Percentiles rank a stretch among this genome's conserved stretches.
These are phyloP conservation scores for Barnettozyma vustinii DNA, from an alignment of 805 yeast genomes.

Conservation along the genomic window DNA sequence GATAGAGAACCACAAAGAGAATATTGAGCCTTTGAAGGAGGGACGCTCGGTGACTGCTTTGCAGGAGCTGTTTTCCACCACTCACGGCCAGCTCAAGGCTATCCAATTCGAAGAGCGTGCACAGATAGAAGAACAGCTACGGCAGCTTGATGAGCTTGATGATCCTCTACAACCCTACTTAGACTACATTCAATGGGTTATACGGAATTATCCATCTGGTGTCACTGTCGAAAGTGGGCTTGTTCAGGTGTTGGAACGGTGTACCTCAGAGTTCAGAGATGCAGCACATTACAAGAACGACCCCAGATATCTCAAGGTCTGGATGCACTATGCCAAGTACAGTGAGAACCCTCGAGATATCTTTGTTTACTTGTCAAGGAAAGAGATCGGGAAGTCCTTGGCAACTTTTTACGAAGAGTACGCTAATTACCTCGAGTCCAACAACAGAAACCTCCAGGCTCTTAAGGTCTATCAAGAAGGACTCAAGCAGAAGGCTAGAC, in stretches of 20 bases:
- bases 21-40: slow-evolving; percentile 56
- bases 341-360: slow-evolving; percentile 67
- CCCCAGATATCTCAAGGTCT: slow-evolving; percentile 69
- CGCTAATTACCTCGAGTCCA: slow-evolving; percentile 54
- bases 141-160: slow-evolving; percentile 55
- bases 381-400: slow-evolving; percentile 61
- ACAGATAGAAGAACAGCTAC: slow-evolving; percentile 45
- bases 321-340: slow-evolving; percentile 73
- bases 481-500: slow-evolving; percentile 57
- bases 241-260: slow-evolving; percentile 58
- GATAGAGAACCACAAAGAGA: slow-evolving; percentile 68
- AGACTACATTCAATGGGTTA: slow-evolving; percentile 74
- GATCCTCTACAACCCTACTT: slow-evolving; percentile 78
- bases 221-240: slow-evolving; percentile 59
- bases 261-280: slow-evolving; percentile 65
- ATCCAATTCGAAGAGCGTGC: slow-evolving; percentile 33
- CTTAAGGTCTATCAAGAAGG: slow-evolving; percentile 55
- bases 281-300: slow-evolving; percentile 70
- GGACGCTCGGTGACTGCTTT: slow-evolving; percentile 68
- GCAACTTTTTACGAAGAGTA: slow-evolving; percentile 77
- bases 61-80: slow-evolving; percentile 35
- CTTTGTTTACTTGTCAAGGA: slow-evolving; percentile 63
- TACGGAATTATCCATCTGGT: slow-evolving; percentile 56
- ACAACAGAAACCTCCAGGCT: slow-evolving; percentile 48
- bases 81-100: slow-evolving; percentile 24